Evolutionary conservation across 768 basidiomycete genomes (phyloP), one percentile per base, ranked within the genome.

Genomic region (Tylopilus felleus): DNA sequence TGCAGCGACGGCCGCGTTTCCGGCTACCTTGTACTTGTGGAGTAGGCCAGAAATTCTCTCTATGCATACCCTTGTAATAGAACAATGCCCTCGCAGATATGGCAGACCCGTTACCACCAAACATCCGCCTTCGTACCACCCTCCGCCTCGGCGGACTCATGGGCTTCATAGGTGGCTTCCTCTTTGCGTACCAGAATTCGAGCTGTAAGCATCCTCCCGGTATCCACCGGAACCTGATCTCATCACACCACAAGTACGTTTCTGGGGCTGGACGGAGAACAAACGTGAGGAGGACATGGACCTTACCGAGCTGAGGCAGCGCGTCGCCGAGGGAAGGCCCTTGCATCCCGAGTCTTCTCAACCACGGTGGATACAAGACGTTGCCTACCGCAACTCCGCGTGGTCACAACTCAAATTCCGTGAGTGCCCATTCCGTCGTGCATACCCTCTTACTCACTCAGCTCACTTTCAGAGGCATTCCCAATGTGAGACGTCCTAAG

Each of bases 261-360:
- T 96, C 77, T 94, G 90, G 91, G 93, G 93, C 48, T 95, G 92
- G 93, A 74, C 83, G 7, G 93, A 96, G 73, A 96, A 96, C 73
- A 81, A 83, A 59, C 78, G 82, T 16, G 96, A 98, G 70, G 81
- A 88, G 60, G 81, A 81, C 47, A 78, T 76, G 71, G 96, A 98
- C 68, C 65, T 85, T 38, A 77, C 76, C 16, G 96, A 98, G 70
- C 76, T 98, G 41, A 82, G 81, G 43, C 83, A 88, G 58, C 83
- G 83, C 22, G 87, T 83, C 4, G 73, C 74, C 60, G 82, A 86
- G 55, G 95, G 95, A 52, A 85, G 92, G 72, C 84, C 94, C 10
- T 70, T 98, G 47, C 90, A 96, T 65, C 94, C 95, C 55, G 79
- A 85, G 65, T 92, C 90, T 12, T 78, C 80, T 60, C 85, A 97